Base-by-base conservation (phyloP, 768 basidiomycete species). In the Xerocomellus dryophilus region DNA sequence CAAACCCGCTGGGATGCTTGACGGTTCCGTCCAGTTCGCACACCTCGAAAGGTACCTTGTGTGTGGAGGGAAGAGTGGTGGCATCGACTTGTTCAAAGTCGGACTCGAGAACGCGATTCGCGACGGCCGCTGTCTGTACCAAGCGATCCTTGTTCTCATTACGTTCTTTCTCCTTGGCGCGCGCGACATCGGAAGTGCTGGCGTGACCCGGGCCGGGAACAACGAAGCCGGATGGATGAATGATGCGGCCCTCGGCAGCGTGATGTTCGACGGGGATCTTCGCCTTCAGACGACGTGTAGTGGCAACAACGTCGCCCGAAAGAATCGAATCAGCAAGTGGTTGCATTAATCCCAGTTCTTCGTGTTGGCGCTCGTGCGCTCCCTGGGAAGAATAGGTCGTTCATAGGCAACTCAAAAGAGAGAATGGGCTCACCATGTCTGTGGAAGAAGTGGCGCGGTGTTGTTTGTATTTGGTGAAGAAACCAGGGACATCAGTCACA, bases 31-130 rank as follows among this genome's bases (percentile, higher is more conserved):
- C 76, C 4, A 50, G 52, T 23, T 69, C 65, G 31, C 65, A 58
- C 0, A 76, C 67, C 58, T 78, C 77, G 21, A 74, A 75, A 1
- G 77, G 77, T 7, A 78, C 68, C 63, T 78, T 78, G 57, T 72
- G 70, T 5, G 36, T 44, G 17, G 58, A 50, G 10, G 63, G 61
- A 7, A 65, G 57, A 1, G 64, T 66, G 8, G 59, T 68, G 2
- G 67, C 65, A 2, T 61, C 29, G 42, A 71, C 60, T 18, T 61
- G 29, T 25, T 67, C 63, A 47, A 66, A 55, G 27, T 69, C 56
- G 18, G 67, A 69, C 50, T 73, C 67, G 36, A 64, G 62, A 21
- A 73, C 73, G 6, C 69, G 53, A 14, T 60, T 56, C 10, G 69
- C 66, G 20, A 74, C 66, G 2, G 72, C 64, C 0, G 57, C 68